Conservation (phyloP, 2,329 filamentous ascomycete genomes). For the Westerdykella sp. region DNA sequence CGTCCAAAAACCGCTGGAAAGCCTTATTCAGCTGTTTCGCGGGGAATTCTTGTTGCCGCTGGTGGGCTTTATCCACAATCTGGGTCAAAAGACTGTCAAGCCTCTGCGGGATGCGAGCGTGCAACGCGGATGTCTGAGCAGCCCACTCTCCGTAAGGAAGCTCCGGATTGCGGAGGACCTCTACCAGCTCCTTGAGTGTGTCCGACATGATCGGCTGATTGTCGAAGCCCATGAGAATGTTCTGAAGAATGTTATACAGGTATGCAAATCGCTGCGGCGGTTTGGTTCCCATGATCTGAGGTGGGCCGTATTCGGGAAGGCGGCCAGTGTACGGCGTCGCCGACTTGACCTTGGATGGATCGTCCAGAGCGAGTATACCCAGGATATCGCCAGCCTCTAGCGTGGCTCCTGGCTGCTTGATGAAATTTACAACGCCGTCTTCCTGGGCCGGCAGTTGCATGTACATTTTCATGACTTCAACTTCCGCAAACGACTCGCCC, state of each 20-base stretch:
- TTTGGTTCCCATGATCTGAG: conserved; percentile 84
- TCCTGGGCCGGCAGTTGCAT: conserved; percentile 96
- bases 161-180: conserved; percentile 81
- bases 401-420: conserved; percentile 98
- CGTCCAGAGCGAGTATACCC: conserved; percentile 92
- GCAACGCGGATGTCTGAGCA: conserved; percentile 91
- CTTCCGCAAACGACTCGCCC: conserved; percentile 89
- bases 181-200: conserved; percentile 81
- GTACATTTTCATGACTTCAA: conserved; percentile 99
- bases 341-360: conserved; percentile 93
- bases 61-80: conserved; percentile 75
- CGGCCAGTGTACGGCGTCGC: conserved; percentile 89
- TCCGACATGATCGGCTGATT: conserved; percentile 93
- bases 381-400: conserved; percentile 97
- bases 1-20: conserved; percentile 81
- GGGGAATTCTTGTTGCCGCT: conserved; percentile 79
- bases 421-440: conserved; percentile 92
- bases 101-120: conserved; percentile 93
- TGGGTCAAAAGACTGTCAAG: conserved; percentile 76
- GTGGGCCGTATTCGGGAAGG: conserved; percentile 77
- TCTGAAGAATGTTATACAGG: conserved; percentile 68
- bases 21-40: conserved; percentile 80
- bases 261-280: conserved; percentile 80
- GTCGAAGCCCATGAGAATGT: conserved; percentile 90
- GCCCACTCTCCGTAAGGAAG: conserved; percentile 96